phyloP scores from a whole-genome alignment of 108 stramenopile genomes.

The Pseudonitzschia pungens region DNA sequence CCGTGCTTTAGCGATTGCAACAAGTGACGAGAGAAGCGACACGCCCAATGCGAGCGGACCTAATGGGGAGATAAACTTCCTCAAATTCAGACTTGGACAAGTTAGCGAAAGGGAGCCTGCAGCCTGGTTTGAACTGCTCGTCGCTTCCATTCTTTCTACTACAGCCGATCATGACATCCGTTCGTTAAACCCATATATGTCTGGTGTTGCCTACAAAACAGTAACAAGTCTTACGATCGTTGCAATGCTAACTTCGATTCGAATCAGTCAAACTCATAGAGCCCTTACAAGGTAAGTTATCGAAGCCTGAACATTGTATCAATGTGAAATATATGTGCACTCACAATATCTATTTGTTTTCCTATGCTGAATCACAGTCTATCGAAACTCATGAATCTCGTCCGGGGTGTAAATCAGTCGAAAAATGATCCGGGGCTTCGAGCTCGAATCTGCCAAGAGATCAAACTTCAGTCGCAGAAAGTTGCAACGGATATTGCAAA shows the following conservation, averaged over 20 bases:
- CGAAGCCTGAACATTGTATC: neutral
- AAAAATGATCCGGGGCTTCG: conserved; percentile 52
- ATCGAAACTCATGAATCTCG: conserved; percentile 62
- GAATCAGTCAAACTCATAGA: conserved; percentile 86
- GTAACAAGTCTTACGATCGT: conserved; percentile 87
- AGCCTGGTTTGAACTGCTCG: conserved; percentile 88
- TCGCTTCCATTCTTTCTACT: conserved; percentile 85
- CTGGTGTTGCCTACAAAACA: conserved; percentile 79
- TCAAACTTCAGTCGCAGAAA: conserved; percentile 77
- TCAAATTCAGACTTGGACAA: conserved; percentile 86
- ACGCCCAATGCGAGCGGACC: conserved; percentile 57
- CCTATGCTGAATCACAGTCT: conserved; percentile 44
- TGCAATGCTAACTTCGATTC: conserved; percentile 88
- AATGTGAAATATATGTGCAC: neutral
- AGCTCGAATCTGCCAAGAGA: conserved; percentile 71
- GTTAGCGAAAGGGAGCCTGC: conserved; percentile 85
- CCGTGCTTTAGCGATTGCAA: conserved; percentile 82
- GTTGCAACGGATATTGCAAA: conserved; percentile 79
- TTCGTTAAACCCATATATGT: conserved; percentile 88
- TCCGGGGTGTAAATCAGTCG: conserved; percentile 57
- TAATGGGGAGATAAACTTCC: conserved; percentile 76
- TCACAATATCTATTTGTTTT: neutral
- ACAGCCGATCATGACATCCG: conserved; percentile 84
- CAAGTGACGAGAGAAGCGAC: conserved; percentile 89
- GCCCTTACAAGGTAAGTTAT: conserved; percentile 70